phyloP scores from a whole-genome alignment of 352 stramenopile species.

The Phytophthora sp. region DNA sequence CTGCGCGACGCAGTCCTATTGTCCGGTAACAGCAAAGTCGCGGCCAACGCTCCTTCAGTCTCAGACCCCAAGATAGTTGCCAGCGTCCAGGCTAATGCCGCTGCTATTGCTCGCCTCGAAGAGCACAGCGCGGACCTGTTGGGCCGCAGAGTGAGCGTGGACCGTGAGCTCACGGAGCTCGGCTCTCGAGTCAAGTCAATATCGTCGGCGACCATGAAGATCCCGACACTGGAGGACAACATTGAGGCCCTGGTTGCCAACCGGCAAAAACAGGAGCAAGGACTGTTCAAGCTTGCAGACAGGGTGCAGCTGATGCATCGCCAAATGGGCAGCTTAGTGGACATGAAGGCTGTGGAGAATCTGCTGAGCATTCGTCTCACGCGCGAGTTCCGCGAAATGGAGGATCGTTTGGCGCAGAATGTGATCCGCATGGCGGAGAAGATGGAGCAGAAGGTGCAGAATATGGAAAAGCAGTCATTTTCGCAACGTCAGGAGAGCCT shows the following conservation, averaged over 20 bases:
- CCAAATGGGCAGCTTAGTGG: conserved; percentile 54
- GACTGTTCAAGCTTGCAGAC: conserved; percentile 62
- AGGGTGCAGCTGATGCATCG: conserved; percentile 59
- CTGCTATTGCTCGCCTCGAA: conserved; percentile 72
- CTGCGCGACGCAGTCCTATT: conserved; percentile 51
- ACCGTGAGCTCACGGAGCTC: conserved; percentile 68
- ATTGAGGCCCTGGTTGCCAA: conserved; percentile 57
- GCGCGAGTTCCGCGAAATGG: conserved; percentile 76
- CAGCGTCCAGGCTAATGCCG: conserved; percentile 48
- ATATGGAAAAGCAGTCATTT: conserved; percentile 56
- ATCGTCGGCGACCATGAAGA: conserved; percentile 59
- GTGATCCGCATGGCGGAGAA: conserved; percentile 69
- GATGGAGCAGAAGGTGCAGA: conserved; percentile 69
- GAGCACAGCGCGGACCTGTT: conserved; percentile 72
- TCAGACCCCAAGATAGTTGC: conserved; percentile 41
- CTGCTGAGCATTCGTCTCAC: conserved; percentile 67
- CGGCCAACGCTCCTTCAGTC: conserved; percentile 14
- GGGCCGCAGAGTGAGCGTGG: conserved; percentile 64
- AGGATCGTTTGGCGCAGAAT: conserved; percentile 64
- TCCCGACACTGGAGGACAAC: conserved; percentile 63
- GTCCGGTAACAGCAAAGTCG: conserved; percentile 33
- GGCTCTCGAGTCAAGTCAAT: conserved; percentile 64
- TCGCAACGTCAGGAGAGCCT: conserved; percentile 63
- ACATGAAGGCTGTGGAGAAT: conserved; percentile 75
- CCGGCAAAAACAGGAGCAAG: conserved; percentile 59